phyloP scores from a whole-genome alignment of 2,329 filamentous ascomycete genomes.

The Verticillium nubilum region DNA sequence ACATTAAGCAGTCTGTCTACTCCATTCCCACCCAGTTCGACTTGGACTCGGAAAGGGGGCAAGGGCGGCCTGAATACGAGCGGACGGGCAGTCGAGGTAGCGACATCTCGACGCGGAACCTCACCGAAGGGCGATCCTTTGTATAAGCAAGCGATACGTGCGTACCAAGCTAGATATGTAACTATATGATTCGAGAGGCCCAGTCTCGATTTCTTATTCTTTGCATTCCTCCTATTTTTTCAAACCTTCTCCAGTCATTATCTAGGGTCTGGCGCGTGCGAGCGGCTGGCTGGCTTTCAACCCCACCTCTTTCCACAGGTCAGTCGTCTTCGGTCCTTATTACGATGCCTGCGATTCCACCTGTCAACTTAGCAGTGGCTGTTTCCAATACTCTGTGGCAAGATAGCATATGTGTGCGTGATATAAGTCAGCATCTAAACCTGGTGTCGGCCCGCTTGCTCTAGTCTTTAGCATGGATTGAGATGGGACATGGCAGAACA shows the following conservation, averaged over 20 bases:
- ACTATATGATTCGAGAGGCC: background rate
- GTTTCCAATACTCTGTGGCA: no score
- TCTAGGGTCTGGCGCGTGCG: background rate
- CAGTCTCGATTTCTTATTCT: background rate
- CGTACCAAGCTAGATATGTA: no score
- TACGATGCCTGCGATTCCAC: background rate
- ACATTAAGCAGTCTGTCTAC: slow-evolving; percentile 12
- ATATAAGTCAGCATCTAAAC: no score
- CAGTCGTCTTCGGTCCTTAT: background rate
- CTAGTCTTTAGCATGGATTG: no score
- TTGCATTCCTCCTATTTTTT: background rate
- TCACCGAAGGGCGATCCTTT: background rate
- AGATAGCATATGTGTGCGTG: no score
- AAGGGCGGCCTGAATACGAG: background rate
- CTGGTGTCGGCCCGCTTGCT: no score
- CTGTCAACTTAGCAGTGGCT: no score
- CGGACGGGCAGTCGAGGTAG: background rate
- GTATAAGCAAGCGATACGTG: background rate
- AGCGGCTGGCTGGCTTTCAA: background rate
- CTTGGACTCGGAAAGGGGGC: background rate
- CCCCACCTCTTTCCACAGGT: background rate
- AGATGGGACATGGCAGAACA: no score
- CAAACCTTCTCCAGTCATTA: slow-evolving; percentile 2
- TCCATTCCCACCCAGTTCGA: slow-evolving; percentile 11
- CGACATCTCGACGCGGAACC: background rate